Evolutionary conservation across 805 yeast species (phyloP).

Genomic region (Clavispora santaluciae): DNA sequence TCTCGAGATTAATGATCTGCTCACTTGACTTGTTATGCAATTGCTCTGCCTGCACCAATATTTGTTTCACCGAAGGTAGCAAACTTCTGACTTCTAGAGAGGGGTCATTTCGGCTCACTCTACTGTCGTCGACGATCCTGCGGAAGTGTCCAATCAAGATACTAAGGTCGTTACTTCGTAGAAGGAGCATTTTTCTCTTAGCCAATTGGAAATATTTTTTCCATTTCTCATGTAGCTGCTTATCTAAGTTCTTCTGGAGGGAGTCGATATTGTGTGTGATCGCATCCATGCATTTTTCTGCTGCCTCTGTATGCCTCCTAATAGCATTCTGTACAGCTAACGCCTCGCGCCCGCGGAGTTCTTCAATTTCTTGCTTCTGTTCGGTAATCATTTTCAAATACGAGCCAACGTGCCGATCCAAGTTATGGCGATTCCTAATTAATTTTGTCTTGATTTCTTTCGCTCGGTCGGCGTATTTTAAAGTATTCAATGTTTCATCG

Average conservation of each 20-base stretch:
- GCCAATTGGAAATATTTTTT: conserved; percentile 41
- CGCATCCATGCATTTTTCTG: conserved; percentile 25
- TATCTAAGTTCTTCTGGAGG: conserved; percentile 36
- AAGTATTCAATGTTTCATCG: conserved; percentile 88
- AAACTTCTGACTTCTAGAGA: background rate
- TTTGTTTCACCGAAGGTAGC: background rate
- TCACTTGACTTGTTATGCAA: conserved; percentile 29
- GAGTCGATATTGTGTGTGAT: conserved; percentile 40
- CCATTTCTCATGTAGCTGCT: conserved; percentile 43
- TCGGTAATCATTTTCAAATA: conserved; percentile 80
- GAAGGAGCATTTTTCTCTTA: conserved; percentile 35
- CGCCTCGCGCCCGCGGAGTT: conserved; percentile 52
- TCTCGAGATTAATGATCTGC: conserved; percentile 51
- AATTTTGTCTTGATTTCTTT: conserved; percentile 84
- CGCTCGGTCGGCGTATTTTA: conserved; percentile 88
- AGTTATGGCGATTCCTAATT: conserved; percentile 64
- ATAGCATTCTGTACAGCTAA: conserved; percentile 33
- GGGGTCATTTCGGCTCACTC: background rate
- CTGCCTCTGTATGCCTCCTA: background rate
- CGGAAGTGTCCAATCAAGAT: background rate
- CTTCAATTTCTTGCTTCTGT: conserved; percentile 70
- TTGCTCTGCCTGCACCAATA: conserved; percentile 19
- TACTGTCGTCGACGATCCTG: background rate
- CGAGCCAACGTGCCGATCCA: conserved; percentile 80
- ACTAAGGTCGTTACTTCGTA: conserved; percentile 9